Base-by-base conservation (phyloP, 2,329 filamentous ascomycete species). In the Apiospora kogelbergensis region DNA sequence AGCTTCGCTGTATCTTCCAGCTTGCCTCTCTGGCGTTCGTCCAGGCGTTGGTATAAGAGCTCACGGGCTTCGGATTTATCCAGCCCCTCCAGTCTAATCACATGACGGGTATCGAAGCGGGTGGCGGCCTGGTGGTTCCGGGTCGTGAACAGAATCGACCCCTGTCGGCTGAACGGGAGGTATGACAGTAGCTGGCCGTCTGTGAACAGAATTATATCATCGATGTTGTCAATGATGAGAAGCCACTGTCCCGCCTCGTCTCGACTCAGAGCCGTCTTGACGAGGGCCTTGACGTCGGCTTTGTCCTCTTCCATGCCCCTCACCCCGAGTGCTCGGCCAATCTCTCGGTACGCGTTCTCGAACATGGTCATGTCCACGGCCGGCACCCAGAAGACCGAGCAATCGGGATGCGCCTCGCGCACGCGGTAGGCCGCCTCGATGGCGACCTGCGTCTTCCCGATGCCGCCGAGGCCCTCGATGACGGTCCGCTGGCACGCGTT, bases 331-430 rank as follows among this genome's bases (percentile, higher is more conserved):
- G n/a, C 48, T 57, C 22, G 48, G 48, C 48, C n/a, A 15, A 53
- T 53, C 7, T 53, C 20, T 9, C 33, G 33, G 33, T 33, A 33
- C 4, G 33, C 33, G 33, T 30, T 24, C 22, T 57, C 48, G 7
- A 57, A 26, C 48, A 57, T 57, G 22, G 6, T 30, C 22, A 26
- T 64, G 40, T 64, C 30, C 17, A 64, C 63, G 3, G 63, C 63
- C 17, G 63, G 30, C 13, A 42, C n/a, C 63, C 63, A 64, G 63
- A 64, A 64, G 63, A 64, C 63, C n/a, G 63, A 64, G 63, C 63
- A 64, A n/a, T 41, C 63, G 63, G 10, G 30, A 22, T 41, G 30
- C 17, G 30, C 11, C 11, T 64, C 30, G 63, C 30, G 63, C 10
- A 64, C 63, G 13, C 63, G 63, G 40, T 64, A 64, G 30, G 30